Evolutionary conservation across 495 filamentous ascomycete species (phyloP).

Genomic region (Ramalina intermedia): DNA sequence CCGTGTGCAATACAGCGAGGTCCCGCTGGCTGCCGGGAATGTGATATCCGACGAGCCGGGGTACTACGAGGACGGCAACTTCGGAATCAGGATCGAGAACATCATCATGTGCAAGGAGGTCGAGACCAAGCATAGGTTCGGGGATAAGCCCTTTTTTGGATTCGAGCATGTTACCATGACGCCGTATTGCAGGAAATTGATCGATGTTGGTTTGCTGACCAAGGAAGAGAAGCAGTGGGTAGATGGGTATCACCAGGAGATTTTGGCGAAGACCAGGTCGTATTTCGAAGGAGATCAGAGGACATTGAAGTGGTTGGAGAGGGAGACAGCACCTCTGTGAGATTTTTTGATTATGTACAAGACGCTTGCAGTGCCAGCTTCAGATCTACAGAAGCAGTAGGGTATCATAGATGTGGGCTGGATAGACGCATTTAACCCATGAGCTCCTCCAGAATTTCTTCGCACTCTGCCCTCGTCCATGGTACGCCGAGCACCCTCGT

Average conservation of each 20-base stretch:
- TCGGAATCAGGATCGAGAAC: slow-evolving; percentile 97
- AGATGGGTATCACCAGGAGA: slow-evolving; percentile 70
- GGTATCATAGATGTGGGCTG: neutral
- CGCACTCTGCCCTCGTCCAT: slow-evolving; percentile 76
- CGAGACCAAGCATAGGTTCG: slow-evolving; percentile 73
- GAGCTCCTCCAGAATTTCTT: slow-evolving; percentile 76
- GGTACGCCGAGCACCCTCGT: slow-evolving; percentile 77
- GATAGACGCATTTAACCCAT: slow-evolving; percentile 19
- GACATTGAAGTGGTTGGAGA: slow-evolving; percentile 65
- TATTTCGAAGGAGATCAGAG: slow-evolving; percentile 55
- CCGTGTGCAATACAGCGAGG: slow-evolving; percentile 79
- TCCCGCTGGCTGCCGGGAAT: slow-evolving; percentile 77
- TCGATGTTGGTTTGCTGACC: slow-evolving; percentile 60
- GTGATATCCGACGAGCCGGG: slow-evolving; percentile 91
- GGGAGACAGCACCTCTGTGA: slow-evolving; percentile 48
- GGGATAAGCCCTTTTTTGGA: slow-evolving; percentile 83
- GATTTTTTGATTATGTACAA: neutral
- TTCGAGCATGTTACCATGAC: slow-evolving; percentile 98
- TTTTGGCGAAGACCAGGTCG: slow-evolving; percentile 67
- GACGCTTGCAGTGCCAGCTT: neutral
- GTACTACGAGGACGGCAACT: slow-evolving; percentile 94
- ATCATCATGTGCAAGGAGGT: slow-evolving; percentile 79
- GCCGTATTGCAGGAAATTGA: slow-evolving; percentile 80
- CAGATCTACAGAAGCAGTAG: neutral
- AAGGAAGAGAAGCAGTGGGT: slow-evolving; percentile 73